Conservation (phyloP, 495 filamentous ascomycete species). For the Neurospora sp. region DNA sequence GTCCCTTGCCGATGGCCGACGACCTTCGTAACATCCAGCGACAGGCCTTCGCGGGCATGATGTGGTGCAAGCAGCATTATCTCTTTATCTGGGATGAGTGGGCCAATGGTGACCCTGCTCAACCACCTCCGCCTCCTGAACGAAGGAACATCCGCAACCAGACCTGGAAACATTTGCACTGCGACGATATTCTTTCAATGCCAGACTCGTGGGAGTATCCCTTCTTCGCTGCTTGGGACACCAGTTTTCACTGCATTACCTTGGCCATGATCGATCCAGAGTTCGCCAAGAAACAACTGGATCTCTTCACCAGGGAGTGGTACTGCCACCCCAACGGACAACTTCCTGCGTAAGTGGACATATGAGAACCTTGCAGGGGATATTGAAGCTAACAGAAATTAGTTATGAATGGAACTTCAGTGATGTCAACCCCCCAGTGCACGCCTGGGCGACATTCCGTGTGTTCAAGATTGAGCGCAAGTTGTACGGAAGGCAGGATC, state of each 20-base stretch:
- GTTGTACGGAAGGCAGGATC: conserved; percentile 86
- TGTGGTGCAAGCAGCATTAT: conserved; percentile 97
- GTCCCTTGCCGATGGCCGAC: conserved; percentile 86
- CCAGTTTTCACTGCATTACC: conserved; percentile 92
- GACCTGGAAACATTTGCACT: conserved; percentile 85
- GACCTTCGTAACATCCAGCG: conserved; percentile 92
- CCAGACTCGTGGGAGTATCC: conserved; percentile 98
- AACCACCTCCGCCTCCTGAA: conserved; percentile 73
- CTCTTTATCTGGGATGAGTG: conserved; percentile 96
- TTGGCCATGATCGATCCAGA: conserved; percentile 95
- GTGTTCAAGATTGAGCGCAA: conserved; percentile 98
- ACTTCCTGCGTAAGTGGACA: conserved; percentile 45
- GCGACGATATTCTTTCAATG: conserved; percentile 94
- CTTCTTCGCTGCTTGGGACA: conserved; percentile 97
- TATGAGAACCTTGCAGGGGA: background rate
- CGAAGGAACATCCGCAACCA: conserved; percentile 76
- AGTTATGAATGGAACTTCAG: conserved; percentile 97
- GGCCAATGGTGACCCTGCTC: conserved; percentile 65
- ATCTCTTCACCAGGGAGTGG: conserved; percentile 92
- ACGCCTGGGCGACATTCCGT: conserved; percentile 91
- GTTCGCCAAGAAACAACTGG: conserved; percentile 94
- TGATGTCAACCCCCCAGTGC: conserved; percentile 92
- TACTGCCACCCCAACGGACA: conserved; percentile 99
- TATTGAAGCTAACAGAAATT: background rate
- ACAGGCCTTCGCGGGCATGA: conserved; percentile 90